Evolutionary conservation across 164 flowering plant genomes (phyloP), one percentile per base, ranked within the genome.

Genomic region (Santalum album): DNA sequence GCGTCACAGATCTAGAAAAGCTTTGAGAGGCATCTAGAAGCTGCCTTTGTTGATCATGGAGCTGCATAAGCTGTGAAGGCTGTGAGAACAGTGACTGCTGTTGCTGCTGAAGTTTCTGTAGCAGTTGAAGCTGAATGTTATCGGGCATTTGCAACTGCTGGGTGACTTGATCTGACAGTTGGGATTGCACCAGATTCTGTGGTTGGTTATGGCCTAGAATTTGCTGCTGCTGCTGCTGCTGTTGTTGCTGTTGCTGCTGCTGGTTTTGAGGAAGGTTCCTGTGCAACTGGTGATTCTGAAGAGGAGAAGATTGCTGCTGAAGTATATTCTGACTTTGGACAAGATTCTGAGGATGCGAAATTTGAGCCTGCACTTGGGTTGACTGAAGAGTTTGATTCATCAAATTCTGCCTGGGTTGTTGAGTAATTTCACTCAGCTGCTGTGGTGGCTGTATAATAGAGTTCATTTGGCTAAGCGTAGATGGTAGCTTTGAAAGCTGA

Each of bases 81-180:
- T 72, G 97, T 5, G 80, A 69, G 50, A 79, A 49, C 53, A 81
- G 54, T n/a, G 82, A 71, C 25, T 85, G 90, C 46, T 78, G 87
- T 57, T 84, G 95, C 70, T 85, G 87, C 58, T 84, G 90, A 61
- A 80, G 75, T 73, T 78, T 87, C 72, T 87, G 96, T 15, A 38
- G 9, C 58, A 87, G 69, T 48, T 87, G 92, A 52, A 80, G 49
- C 65, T 83, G 89, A 44, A 78, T 60, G 62, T 83, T 78, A 32
- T 84, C 89, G 3, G 91, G 47, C 58, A 73, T 56, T 53, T 75
- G 86, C 43, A 73, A 57, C 62, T 81, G 89, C 50, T 73, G 92
- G 64, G 66, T 77, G 17, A 65, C 60, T 56, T 71, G 79, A 65
- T 79, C 79, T 24, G 71, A 61, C 11, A 62, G 67, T 60, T 71